Base-by-base conservation (phyloP, 176 grass and related monocot genomes). In the Bolboschoenus planiculmis region DNA sequence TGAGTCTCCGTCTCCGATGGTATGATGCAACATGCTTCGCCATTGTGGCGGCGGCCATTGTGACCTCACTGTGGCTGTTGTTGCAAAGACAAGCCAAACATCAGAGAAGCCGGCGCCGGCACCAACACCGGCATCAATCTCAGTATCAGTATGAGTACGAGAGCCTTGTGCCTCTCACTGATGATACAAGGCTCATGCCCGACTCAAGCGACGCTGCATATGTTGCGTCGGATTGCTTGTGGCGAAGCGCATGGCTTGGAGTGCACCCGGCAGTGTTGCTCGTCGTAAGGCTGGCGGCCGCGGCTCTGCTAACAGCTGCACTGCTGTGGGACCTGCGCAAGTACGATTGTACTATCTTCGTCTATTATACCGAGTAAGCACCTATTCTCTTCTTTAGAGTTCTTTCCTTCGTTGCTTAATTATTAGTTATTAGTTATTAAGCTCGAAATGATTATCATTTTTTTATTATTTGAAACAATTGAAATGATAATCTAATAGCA, bases 351-450 rank as follows among this genome's bases (percentile, higher is more conserved):
- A 79, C 80, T 54, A 87, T 92, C 10, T 86, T 92, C 63, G 0
- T 92, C 37, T 92, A 92, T 47, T 92, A 92, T 60, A 92, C 90
- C 4, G 90, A 89, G 90, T 92, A 85, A 48, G 86, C 75, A 21
- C 29, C 44, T 42, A 66, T 36, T 18, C 10, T 55, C 11, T 4
- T 37, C 24, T 84, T 23, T 48, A n/a, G n/a, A n/a, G n/a, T 43
- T 48, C 6, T 13, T 65, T 82, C 40, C 61, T n/a, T 54, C 29
- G 1, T 29, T 0, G 13, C 23, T 30, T 3, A 65, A 30, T 42
- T 8, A 36, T 8, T 16, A 54, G 3, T 9, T 51, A 55, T 29
- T 18, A 13, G 18, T 16, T 35, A 65, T 65, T 20, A 6, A n/a
- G n/a, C n/a, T n/a, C n/a, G n/a, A n/a, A n/a, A n/a, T n/a, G n/a